phyloP scores from a whole-genome alignment of 768 basidiomycete genomes.

The Tremella mesenterica region DNA sequence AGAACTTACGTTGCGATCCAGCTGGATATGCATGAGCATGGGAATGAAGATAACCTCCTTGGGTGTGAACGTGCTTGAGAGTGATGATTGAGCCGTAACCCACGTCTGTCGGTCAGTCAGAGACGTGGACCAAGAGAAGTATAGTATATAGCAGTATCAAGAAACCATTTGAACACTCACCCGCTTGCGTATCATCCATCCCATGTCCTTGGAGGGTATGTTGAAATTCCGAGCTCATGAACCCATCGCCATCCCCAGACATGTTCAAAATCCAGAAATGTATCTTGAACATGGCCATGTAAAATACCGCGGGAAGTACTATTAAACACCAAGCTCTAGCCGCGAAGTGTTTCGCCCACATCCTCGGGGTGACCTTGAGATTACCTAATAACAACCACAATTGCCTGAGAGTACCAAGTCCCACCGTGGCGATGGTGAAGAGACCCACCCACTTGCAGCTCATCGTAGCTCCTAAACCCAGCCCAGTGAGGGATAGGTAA shows the following conservation, averaged over 20 bases:
- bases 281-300: slow-evolving; percentile 93
- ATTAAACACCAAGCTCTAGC: slow-evolving; percentile 88
- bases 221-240: slow-evolving; percentile 99
- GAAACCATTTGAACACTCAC: slow-evolving; percentile 47
- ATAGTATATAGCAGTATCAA: background rate
- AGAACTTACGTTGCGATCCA: slow-evolving; percentile 72
- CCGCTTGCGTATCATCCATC: slow-evolving; percentile 88
- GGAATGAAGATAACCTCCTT: slow-evolving; percentile 98
- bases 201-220: slow-evolving; percentile 80
- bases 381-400: slow-evolving; percentile 88
- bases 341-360: slow-evolving; percentile 75
- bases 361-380: slow-evolving; percentile 60
- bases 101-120: slow-evolving; percentile 53
- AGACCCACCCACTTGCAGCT: slow-evolving; percentile 98
- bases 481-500: slow-evolving; percentile 77
- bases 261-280: slow-evolving; percentile 83
- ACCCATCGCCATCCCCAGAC: slow-evolving; percentile 94
- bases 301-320: slow-evolving; percentile 70
- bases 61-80: slow-evolving; percentile 87
- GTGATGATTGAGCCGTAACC: slow-evolving; percentile 72
- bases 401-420: slow-evolving; percentile 70
- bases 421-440: slow-evolving; percentile 93
- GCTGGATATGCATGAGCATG: slow-evolving; percentile 81
- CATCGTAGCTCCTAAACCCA: slow-evolving; percentile 82
- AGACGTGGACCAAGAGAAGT: background rate